phyloP scores from a whole-genome alignment of 306 rosid genomes.

The Cicer arietinum region DNA sequence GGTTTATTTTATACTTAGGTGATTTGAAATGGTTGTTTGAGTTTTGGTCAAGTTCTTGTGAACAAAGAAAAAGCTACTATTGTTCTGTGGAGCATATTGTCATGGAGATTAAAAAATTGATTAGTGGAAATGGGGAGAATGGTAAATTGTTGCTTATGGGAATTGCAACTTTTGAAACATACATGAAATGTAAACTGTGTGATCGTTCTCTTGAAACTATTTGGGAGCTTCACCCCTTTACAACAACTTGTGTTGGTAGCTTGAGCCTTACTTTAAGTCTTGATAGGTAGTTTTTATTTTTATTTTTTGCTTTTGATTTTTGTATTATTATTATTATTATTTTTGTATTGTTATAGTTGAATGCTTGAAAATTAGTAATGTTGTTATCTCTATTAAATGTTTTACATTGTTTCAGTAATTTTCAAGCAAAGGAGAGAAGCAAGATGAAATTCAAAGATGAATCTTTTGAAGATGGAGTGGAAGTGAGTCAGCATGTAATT shows the following conservation, averaged over 20 bases:
- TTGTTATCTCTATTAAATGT: background rate
- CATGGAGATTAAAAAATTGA: conserved; percentile 73
- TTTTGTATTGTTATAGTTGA: background rate
- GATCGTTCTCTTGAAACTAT: conserved; percentile 73
- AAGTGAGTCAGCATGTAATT: conserved; percentile 43
- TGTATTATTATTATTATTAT: background rate
- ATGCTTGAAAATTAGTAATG: background rate
- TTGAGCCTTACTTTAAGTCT: conserved; percentile 72
- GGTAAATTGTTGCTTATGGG: conserved; percentile 74
- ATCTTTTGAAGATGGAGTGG: conserved; percentile 37
- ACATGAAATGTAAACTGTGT: conserved; percentile 67
- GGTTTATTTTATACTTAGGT: conserved; percentile 74
- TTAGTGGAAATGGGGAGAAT: conserved; percentile 54
- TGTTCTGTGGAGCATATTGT: conserved; percentile 66
- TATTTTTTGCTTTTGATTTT: background rate
- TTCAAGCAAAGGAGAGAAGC: conserved; percentile 54
- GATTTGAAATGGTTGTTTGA: conserved; percentile 77
- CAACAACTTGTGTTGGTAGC: conserved; percentile 66
- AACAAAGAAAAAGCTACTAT: conserved; percentile 51
- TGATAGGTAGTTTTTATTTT: conserved; percentile 57
- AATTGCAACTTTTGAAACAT: conserved; percentile 66
- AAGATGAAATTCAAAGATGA: conserved; percentile 47
- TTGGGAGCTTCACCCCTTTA: conserved; percentile 84
- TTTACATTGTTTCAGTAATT: conserved; percentile 47
- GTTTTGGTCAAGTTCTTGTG: conserved; percentile 65